Base-by-base conservation (phyloP, 1,139 yeast species). In the Blastobotrys illinoisensis region DNA sequence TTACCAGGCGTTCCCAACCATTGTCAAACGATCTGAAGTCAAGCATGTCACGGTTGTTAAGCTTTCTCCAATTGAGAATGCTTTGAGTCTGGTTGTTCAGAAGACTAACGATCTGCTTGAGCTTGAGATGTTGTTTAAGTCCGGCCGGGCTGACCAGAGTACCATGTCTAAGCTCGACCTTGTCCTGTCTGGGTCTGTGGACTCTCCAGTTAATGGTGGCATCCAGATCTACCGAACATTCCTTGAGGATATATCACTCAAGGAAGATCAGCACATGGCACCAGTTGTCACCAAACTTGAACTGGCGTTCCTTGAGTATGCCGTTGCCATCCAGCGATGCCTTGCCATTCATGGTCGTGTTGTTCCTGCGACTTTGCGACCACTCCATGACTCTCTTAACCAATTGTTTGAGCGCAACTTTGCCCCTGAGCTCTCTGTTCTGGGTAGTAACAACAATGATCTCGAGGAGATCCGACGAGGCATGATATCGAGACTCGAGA, bases 121-220 rank as follows among this genome's bases (percentile, higher is more conserved):
- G 62, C 72, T 86, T 52, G 95, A 87, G 69, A 79, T 81, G 62
- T 73, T 81, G 72, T 79, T 85, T 61, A 78, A 79, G 62, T 77
- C 82, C 3, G 73, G 81, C 60, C 57, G 71, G 71, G 83, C 9
- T 68, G 81, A 56, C 79, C 86, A 70, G 78, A 79, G 66, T 36
- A 58, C 62, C 5, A 59, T 64, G 7, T 61, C 70, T 3, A 90
- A 85, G 67, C 76, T 89, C 56, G 86, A 93, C 9, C 78, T 96
- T 71, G 85, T 83, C 62, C 75, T 89, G 53, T 81, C 93, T 0
- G 97, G 97, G 49, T 88, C 97, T 0, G 93, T 89, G 55, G 96
- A 89, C 67, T 83, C 96, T 0, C 97, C 97, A 5, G 95, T 89
- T 9, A 89, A 89, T 68, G 97, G 97, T 44, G 97, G 97, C 56